Conservation (phyloP, 495 filamentous ascomycete genomes). For the Stereocaulon alpinum region DNA sequence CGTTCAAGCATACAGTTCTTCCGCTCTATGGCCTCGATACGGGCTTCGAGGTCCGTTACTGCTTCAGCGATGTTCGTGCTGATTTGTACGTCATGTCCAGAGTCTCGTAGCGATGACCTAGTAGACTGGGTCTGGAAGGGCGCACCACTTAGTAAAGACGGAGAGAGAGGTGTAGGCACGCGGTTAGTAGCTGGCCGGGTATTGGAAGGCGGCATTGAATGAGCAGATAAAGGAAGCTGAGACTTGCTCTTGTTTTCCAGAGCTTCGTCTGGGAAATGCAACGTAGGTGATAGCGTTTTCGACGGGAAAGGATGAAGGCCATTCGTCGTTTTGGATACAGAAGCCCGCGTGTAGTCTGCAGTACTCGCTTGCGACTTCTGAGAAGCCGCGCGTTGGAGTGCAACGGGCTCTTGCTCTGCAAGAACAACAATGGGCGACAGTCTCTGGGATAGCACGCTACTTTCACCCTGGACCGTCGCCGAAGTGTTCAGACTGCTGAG, state of each 20-base stretch:
- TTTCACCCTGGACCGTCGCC: neutral
- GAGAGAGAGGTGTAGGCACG: conserved; percentile 1
- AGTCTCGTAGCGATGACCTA: neutral
- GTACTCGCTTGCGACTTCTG: neutral
- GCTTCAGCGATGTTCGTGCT: neutral
- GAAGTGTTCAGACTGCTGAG: neutral
- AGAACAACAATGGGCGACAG: conserved; percentile 17
- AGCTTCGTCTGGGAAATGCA: neutral
- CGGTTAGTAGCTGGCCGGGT: neutral
- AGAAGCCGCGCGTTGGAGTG: neutral
- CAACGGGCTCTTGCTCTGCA: conserved; percentile 14
- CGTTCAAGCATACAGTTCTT: conserved; percentile 29
- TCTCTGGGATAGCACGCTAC: neutral
- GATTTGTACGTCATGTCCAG: neutral
- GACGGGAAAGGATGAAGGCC: conserved; percentile 3
- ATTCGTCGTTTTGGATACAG: neutral
- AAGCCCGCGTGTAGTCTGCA: neutral
- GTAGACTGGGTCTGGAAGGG: neutral
- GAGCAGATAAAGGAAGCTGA: conserved; percentile 3
- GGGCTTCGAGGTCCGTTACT: conserved; percentile 20
- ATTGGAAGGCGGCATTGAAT: conserved; percentile 1
- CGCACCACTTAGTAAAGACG: neutral
- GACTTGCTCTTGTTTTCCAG: neutral
- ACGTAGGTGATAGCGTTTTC: neutral
- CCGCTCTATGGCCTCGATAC: conserved; percentile 26